These are phyloP conservation scores for Colletotrichum melonis DNA, from an alignment of 2,329 filamentous ascomycete species.

Conservation along the genomic window DNA sequence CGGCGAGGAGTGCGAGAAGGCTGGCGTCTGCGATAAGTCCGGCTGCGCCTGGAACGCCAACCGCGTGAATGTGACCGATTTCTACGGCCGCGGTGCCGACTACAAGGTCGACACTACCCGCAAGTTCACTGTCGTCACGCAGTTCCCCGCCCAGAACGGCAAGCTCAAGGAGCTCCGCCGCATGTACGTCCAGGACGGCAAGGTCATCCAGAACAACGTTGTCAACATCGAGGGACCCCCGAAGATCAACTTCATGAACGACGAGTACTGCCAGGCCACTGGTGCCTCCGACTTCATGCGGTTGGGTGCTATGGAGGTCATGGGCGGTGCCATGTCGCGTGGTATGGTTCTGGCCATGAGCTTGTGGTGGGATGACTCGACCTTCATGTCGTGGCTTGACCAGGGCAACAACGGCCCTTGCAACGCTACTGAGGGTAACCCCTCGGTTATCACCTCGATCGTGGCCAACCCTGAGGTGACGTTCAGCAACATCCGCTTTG, in stretches of 20 bases:
- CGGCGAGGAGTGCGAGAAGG: conserved; percentile 40
- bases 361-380: conserved; percentile 65
- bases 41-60: conserved; percentile 53
- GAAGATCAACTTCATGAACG: conserved; percentile 43
- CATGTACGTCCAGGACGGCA: conserved; percentile 61
- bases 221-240: conserved; percentile 37
- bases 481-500: conserved; percentile 68
- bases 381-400: conserved; percentile 70
- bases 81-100: conserved; percentile 38
- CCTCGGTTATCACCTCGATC: conserved; percentile 55
- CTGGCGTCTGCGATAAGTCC: conserved; percentile 49
- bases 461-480: conserved; percentile 60
- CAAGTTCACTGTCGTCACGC: conserved; percentile 53
- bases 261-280: conserved; percentile 41
- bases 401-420: conserved; percentile 63
- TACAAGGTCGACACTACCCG: conserved; percentile 41
- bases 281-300: conserved; percentile 41
- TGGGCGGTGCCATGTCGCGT: conserved; percentile 56
- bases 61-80: conserved; percentile 37
- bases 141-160: conserved; percentile 50
- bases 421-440: conserved; percentile 63
- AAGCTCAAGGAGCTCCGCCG: conserved; percentile 58
- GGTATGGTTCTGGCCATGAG: conserved; percentile 66
- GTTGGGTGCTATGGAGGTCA: conserved; percentile 52
- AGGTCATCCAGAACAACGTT: conserved; percentile 53